phyloP scores from a whole-genome alignment of 108 stramenopile species.

The Discostella stelligeroides region DNA sequence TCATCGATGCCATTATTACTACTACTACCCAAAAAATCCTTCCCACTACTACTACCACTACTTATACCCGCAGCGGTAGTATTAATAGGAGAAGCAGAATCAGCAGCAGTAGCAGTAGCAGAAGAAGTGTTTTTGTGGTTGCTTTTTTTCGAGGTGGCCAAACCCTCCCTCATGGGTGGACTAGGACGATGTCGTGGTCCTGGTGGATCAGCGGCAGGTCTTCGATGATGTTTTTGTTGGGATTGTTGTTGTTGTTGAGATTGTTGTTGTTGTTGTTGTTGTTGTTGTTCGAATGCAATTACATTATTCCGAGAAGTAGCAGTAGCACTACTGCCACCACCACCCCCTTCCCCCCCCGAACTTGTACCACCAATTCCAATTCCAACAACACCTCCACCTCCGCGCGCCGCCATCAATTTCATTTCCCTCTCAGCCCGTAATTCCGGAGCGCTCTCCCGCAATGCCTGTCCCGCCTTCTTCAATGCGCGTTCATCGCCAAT shows the following conservation, averaged over 20 bases:
- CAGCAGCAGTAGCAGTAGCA: too few relatives aligned
- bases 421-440: constrained; percentile 58
- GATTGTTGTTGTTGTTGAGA: background rate
- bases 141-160: constrained; percentile 14
- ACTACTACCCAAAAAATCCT: background rate
- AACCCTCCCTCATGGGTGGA: constrained; percentile 25
- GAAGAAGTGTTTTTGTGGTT: too few relatives aligned
- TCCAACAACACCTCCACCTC: constrained; percentile 16
- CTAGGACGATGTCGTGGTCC: constrained; percentile 22
- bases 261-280: constrained; percentile 9
- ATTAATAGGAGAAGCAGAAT: background rate
- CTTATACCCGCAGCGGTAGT: background rate
- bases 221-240: background rate
- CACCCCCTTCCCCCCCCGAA: background rate
- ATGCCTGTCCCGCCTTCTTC: constrained; percentile 86
- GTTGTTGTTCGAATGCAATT: too few relatives aligned
- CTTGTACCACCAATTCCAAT: background rate
- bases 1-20: background rate
- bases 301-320: too few relatives aligned
- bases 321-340: too few relatives aligned
- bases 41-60: background rate
- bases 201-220: constrained; percentile 23
- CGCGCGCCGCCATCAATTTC: constrained; percentile 37
- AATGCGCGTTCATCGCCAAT: constrained; percentile 88
- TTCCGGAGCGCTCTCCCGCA: constrained; percentile 83